Percentiles rank a stretch among this genome's conserved stretches.
These are phyloP conservation scores for Avena sativa DNA, from an alignment of 176 grass and related monocot species.

Conservation along the genomic window DNA sequence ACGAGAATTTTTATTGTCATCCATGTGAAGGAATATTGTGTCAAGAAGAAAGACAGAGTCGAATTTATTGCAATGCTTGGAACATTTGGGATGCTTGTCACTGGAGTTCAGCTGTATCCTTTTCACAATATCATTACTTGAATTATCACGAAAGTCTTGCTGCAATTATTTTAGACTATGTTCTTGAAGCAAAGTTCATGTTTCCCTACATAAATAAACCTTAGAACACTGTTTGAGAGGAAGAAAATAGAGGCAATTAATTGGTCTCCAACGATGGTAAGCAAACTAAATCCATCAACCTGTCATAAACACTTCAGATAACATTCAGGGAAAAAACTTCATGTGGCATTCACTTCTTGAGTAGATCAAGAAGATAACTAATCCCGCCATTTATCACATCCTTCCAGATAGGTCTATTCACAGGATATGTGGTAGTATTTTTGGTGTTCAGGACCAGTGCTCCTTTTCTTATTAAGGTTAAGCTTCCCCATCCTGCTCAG, in stretches of 20 bases:
- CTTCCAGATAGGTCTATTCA: constrained; percentile 34
- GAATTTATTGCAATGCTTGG: constrained; percentile 63
- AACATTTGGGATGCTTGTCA: constrained; percentile 48
- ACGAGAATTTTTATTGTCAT: neutral
- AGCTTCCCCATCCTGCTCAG: neutral
- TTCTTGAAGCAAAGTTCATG: constrained; percentile 9
- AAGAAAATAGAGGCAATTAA: constrained; percentile 38
- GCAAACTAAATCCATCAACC: neutral
- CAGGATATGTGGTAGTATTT: constrained; percentile 35
- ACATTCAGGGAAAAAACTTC: neutral
- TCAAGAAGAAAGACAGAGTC: constrained; percentile 54
- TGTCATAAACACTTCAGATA: neutral
- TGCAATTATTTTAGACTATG: neutral
- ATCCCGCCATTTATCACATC: neutral
- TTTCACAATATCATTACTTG: neutral
- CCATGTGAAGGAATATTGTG: constrained; percentile 52
- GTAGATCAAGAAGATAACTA: neutral
- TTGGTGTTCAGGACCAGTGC: constrained; percentile 19
- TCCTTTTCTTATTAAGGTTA: constrained; percentile 42
- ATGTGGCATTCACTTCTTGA: neutral
- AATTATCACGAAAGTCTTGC: neutral
- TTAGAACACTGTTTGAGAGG: constrained; percentile 41
- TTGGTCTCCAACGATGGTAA: constrained; percentile 50
- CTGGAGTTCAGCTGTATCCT: constrained; percentile 57
- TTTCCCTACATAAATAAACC: neutral